Percentiles rank a stretch among this genome's conserved stretches.
Conservation (phyloP, 2,329 filamentous ascomycete species). For the Phialophora macrospora region DNA sequence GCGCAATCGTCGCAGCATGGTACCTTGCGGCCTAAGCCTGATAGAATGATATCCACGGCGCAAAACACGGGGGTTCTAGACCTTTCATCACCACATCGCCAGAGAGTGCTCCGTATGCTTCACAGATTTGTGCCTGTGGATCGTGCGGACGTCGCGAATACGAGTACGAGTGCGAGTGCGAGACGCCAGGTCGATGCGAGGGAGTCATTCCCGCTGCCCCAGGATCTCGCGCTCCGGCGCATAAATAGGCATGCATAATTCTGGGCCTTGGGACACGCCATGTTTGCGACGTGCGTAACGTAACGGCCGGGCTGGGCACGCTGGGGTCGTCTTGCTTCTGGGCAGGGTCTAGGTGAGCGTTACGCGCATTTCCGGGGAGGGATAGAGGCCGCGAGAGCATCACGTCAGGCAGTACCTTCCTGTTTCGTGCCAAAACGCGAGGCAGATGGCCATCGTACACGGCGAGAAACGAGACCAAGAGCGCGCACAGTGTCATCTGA, state of each 20-base stretch:
- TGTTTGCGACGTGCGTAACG: neutral
- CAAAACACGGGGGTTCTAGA: neutral
- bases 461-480: neutral
- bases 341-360: neutral
- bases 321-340: neutral
- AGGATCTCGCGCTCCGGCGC: neutral
- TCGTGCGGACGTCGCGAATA: neutral
- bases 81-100: neutral
- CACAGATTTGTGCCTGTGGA: neutral
- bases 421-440: neutral
- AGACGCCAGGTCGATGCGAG: neutral
- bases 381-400: neutral
- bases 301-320: neutral
- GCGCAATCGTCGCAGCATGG: neutral
- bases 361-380: neutral
- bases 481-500: neutral
- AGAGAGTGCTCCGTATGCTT: neutral
- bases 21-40: neutral
- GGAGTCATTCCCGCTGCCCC: neutral
- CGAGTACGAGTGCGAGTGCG: too few species aligned
- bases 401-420: conserved; percentile 1
- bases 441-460: neutral
- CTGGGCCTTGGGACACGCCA: neutral
- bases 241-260: neutral
- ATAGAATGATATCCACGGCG: neutral